These are phyloP conservation scores for Anisogramma anomala DNA, from an alignment of 2,329 filamentous ascomycete species.

Conservation along the genomic window DNA sequence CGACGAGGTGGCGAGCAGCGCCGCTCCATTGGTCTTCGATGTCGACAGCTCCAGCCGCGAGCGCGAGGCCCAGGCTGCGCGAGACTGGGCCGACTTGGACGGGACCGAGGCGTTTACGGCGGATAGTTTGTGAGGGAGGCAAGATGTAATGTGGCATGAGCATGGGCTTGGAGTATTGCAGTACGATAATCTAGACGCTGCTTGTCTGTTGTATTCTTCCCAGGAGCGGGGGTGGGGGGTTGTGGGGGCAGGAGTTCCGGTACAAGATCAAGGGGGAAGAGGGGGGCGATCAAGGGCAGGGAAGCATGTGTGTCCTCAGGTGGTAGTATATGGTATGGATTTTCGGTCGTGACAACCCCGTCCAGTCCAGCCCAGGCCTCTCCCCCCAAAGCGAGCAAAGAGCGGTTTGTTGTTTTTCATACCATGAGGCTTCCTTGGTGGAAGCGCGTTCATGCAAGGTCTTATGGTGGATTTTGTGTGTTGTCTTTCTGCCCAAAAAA, in stretches of 20 bases:
- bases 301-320: not conserved
- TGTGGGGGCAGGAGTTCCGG: not conserved
- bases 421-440: no score
- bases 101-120: slow-evolving; percentile 5
- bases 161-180: slow-evolving; percentile 3
- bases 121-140: slow-evolving; percentile 2
- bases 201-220: not conserved
- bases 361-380: no score
- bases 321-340: not conserved
- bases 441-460: no score
- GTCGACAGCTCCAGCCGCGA: not conserved
- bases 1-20: slow-evolving; percentile 4
- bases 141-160: not conserved
- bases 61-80: not conserved
- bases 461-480: no score
- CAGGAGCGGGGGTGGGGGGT: not conserved
- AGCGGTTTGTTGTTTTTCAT: not conserved
- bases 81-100: not conserved
- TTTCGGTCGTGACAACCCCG: not conserved
- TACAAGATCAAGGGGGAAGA: not conserved
- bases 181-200: not conserved
- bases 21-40: slow-evolving; percentile 4
- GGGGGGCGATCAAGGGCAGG: not conserved
- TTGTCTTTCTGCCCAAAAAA: no score
- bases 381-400: not conserved